Evolutionary conservation across 176 grass and related monocot species (phyloP), one percentile per base, ranked within the genome.

Genomic region (Echinochloa phyllopogon): DNA sequence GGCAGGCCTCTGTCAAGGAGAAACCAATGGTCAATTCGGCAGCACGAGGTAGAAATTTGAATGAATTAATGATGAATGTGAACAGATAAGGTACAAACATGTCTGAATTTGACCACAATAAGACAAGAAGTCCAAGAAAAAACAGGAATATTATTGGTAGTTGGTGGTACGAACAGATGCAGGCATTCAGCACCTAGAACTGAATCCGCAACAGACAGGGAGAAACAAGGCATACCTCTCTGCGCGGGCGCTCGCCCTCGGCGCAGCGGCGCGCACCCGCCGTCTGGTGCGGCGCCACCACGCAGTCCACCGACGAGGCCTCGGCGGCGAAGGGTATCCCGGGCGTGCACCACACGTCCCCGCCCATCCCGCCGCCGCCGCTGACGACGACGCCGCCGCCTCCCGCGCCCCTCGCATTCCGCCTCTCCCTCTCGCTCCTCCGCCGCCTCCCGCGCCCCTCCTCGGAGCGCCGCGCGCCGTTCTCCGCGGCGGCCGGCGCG

Each of bases 321-420:
- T 98, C 96, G 8, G 92, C 96, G 37, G 87, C 85, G 82, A 92
- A 94, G 48, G 93, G 90, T 20, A 92, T 92, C 42, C 89, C 93
- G 18, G 89, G 93, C 14, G 93, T 76, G 80, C 93, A 95, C 96
- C 96, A 98, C 72, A 98, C 87, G 76, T 95, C 96, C 59, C 89
- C 93, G 2, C 70, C 52, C 18, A 67, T 48, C 69, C 79, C 79
- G 16, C 75, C 21, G 5, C 43, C 13, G 5, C 58, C 84, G 10
- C 20, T 39, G 41, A 50, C 64, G 10, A 4, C 77, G 13, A 62
- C 69, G 42, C 8, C 7, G 55, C 55, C 55, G 55, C 39, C 82
- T 3, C 70, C 74, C 4, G 48, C 80, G 33, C 56, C 79, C 88
- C 89, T 75, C 67, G 84, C 83, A 82, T 75, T 81, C 63, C 86